Evolutionary conservation across 179 eudicot genomes (phyloP).

Genomic region (Vitellaria paradoxa): DNA sequence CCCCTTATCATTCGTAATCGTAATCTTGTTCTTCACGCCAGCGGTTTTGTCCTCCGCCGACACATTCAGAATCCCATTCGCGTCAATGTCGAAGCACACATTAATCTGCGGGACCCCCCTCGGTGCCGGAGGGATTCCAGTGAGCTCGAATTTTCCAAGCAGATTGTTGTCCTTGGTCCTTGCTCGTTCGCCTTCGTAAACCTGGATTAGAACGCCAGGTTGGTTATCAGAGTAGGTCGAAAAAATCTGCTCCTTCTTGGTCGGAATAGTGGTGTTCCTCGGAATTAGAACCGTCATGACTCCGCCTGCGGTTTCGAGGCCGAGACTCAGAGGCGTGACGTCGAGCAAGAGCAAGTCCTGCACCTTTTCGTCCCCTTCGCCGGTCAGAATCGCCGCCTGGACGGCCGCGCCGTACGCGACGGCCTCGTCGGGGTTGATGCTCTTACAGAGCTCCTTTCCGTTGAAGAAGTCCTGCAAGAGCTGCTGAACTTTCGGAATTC

Average conservation of each 20-base stretch:
- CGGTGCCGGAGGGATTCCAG: conserved; percentile 14
- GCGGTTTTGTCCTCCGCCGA: conserved; percentile 20
- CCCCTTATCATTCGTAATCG: conserved; percentile 17
- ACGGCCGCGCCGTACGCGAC: conserved; percentile 14
- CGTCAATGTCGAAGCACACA: conserved; percentile 14
- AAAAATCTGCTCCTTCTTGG: conserved; percentile 14
- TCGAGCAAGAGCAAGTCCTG: conserved; percentile 13
- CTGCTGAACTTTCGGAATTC: conserved; percentile 16
- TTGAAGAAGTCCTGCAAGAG: conserved; percentile 13
- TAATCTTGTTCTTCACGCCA: conserved; percentile 18
- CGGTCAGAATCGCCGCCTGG: conserved; percentile 8
- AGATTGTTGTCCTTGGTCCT: conserved; percentile 17
- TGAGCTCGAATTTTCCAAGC: conserved; percentile 18
- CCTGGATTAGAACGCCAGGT: conserved; percentile 11
- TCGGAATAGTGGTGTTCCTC: conserved; percentile 5
- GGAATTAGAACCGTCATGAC: conserved; percentile 12
- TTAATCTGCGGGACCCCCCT: conserved; percentile 18
- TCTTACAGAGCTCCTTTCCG: conserved; percentile 17
- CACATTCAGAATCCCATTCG: conserved; percentile 17
- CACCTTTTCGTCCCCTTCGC: conserved; percentile 11
- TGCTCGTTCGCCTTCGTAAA: conserved; percentile 18
- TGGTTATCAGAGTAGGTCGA: conserved; percentile 10
- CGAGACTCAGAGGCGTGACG: conserved; percentile 12
- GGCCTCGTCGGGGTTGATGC: conserved; percentile 17
- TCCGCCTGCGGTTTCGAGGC: conserved; percentile 6